Base-by-base conservation (phyloP, 352 stramenopile genomes). In the Vaucheria bursata region DNA sequence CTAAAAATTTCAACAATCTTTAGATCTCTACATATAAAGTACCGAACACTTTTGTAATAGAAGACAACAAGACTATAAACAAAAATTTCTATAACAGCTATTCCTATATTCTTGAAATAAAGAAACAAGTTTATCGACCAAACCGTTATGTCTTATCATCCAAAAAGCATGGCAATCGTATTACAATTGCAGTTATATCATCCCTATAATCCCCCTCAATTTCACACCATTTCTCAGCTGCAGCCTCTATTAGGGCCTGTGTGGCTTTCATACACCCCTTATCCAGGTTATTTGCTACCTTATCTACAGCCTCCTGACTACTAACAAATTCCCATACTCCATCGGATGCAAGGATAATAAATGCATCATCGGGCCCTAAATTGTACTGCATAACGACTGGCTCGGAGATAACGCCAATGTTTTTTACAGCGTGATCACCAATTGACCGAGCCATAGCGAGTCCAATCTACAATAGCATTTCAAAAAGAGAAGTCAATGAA, bases 181-280 rank as follows among this genome's bases (percentile, higher is more conserved):
- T 12, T 12, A 50, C 39, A 12, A 50, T 50, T 12, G 39, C 39
- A 50, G 39, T 50, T 50, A 50, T 50, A 12, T 50, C 88, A 79
- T 93, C 89, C 32, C 89, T 79, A 79, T 93, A 93, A 79, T 93
- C 87, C 35, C 88, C 89, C 75, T 93, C 89, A 79, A 91, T 83
- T 75, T 92, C 87, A 66, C 90, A 84, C 89, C 89, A 93, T 65
- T 86, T 87, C 18, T 73, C 77, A 6, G 89, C 88, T 4, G 88
- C 88, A 4, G 78, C 84, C 78, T 92, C 85, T 67, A 93, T 93
- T 37, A 93, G 83, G n/a, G 84, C 79, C 77, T 91, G 82, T 71
- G 77, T 82, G 33, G 77, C 77, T 73, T 73, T 29, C 25, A 37
- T 36, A 31, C 36, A 59, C 5, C 87, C 88, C 40, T 84, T 53